Percentiles rank a stretch among this genome's conserved stretches.
These are phyloP conservation scores for Vanderwaltozyma tropicalis DNA, from an alignment of 805 yeast genomes.

Conservation along the genomic window DNA sequence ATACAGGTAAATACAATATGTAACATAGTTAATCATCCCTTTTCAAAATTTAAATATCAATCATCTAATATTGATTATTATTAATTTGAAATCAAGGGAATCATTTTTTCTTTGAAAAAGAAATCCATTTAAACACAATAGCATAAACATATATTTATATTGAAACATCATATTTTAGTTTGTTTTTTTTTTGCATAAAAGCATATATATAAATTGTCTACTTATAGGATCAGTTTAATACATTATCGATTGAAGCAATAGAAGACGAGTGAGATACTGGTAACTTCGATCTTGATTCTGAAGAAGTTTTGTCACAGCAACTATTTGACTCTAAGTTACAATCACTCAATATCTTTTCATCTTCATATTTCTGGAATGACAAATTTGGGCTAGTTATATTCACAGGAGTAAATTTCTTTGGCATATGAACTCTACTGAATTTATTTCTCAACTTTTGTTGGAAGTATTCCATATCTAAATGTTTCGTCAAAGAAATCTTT, in stretches of 20 bases:
- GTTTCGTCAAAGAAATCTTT: constrained; percentile 79
- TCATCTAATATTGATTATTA: not conserved
- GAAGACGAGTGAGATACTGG: constrained; percentile 10
- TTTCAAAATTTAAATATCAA: not conserved
- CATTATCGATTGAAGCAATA: constrained; percentile 11
- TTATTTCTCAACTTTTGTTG: constrained; percentile 69
- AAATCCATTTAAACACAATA: too few relatives aligned
- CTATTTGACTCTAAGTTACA: not conserved
- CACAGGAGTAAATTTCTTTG: constrained; percentile 84
- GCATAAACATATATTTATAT: too few relatives aligned
- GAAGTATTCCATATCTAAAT: constrained; percentile 83
- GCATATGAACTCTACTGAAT: constrained; percentile 79
- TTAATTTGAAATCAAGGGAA: not conserved
- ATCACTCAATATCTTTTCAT: not conserved
- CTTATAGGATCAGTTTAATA: constrained; percentile 1
- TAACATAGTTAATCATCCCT: not conserved
- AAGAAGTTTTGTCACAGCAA: not conserved
- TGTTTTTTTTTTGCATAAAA: not conserved
- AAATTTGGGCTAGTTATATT: constrained; percentile 62
- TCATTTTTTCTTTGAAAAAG: too few relatives aligned
- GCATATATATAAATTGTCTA: not conserved
- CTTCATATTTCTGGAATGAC: constrained; percentile 17
- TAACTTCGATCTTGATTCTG: not conserved
- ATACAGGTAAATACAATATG: not conserved
- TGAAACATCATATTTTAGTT: not conserved